These are phyloP conservation scores for Nakazawaea anatomiae DNA, from an alignment of 805 yeast genomes.

Conservation along the genomic window DNA sequence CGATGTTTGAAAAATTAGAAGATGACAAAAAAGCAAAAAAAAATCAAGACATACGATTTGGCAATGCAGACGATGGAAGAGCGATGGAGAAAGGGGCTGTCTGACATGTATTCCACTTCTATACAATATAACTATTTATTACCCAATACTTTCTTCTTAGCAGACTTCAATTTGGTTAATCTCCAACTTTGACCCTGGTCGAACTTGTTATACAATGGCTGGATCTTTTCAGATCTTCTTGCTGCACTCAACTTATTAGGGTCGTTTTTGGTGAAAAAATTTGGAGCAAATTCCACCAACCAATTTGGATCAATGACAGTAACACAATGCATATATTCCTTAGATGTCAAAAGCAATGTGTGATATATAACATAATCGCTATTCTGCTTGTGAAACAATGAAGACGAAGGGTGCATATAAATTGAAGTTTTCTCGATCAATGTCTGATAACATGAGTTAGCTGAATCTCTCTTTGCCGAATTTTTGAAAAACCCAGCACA, in stretches of 20 bases:
- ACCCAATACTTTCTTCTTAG: constrained; percentile 23
- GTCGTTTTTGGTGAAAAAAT: constrained; percentile 56
- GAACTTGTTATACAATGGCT: constrained; percentile 62
- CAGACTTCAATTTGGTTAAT: constrained; percentile 37
- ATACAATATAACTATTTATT: neutral
- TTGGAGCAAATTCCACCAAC: constrained; percentile 67
- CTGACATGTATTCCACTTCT: neutral
- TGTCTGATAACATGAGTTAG: constrained; percentile 47
- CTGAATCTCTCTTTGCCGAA: constrained; percentile 58
- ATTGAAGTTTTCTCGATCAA: constrained; percentile 68
- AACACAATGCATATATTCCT: constrained; percentile 89
- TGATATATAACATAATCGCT: constrained; percentile 83
- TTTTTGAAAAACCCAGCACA: constrained; percentile 67
- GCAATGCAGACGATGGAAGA: no score
- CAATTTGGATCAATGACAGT: constrained; percentile 79
- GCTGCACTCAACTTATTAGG: constrained; percentile 40
- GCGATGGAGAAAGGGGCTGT: neutral
- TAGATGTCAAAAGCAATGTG: constrained; percentile 72
- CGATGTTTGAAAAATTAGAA: no score
- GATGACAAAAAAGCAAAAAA: no score
- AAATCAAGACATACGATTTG: no score
- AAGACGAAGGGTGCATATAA: constrained; percentile 81
- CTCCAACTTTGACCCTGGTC: constrained; percentile 73
- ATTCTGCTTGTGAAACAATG: constrained; percentile 43
- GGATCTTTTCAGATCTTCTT: constrained; percentile 58